Conservation (phyloP, 139 green algal species). For the Chlorella sp. region DNA sequence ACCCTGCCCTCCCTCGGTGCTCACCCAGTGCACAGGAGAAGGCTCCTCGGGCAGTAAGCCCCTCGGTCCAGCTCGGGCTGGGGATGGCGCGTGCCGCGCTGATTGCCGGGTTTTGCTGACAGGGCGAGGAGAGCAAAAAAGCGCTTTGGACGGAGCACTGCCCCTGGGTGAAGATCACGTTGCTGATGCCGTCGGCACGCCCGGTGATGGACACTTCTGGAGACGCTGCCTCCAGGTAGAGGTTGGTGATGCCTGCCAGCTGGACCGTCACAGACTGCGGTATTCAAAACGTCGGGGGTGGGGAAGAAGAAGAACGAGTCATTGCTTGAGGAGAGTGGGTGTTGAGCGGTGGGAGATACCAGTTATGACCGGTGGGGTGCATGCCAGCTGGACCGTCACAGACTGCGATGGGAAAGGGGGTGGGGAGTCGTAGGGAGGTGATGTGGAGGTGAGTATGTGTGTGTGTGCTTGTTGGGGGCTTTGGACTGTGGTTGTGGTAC, state of each 20-base stretch:
- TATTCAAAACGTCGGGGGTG: not conserved
- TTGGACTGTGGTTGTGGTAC: not conserved
- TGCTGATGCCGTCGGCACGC: conserved; percentile 19
- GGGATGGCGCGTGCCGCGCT: not conserved
- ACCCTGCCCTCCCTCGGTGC: no score
- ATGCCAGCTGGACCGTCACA: not conserved
- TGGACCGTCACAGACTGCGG: not conserved
- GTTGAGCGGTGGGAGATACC: no score
- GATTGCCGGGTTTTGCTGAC: conserved; percentile 6
- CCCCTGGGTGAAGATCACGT: conserved; percentile 28
- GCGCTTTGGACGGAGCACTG: conserved; percentile 9
- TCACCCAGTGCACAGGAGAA: conserved; percentile 17
- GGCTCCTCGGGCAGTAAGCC: not conserved
- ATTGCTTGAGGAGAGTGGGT: not conserved
- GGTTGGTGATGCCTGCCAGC: conserved; percentile 26
- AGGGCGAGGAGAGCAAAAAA: conserved; percentile 27
- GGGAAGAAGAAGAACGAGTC: not conserved
- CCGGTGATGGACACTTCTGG: conserved; percentile 9
- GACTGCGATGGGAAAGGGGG: not conserved
- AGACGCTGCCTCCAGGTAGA: conserved; percentile 12
- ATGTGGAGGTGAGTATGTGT: no score
- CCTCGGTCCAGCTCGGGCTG: not conserved
- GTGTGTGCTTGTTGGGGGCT: no score
- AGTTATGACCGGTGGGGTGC: no score
- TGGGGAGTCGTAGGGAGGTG: no score